Conservation (phyloP, 2,329 filamentous ascomycete genomes). For the Zasmidium cellare region DNA sequence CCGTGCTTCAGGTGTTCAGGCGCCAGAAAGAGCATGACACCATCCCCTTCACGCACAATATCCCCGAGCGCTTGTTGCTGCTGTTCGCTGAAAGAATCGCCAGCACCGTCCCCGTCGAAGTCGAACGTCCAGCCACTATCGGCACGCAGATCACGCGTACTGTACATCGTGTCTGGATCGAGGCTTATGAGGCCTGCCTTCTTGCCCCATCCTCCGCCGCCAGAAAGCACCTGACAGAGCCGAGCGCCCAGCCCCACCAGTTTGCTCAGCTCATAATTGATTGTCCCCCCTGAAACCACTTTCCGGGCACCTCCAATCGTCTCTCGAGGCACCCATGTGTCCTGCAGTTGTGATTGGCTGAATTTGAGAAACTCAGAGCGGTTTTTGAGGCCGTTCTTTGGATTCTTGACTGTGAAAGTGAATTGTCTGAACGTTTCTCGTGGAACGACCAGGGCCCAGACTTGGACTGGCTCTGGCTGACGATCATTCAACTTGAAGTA, state of each 20-base stretch:
- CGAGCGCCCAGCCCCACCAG: conserved; percentile 33
- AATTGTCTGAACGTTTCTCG: neutral
- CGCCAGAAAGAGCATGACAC: conserved; percentile 49
- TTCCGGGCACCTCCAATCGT: neutral
- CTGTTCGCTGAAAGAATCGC: conserved; percentile 33
- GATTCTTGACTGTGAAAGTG: neutral
- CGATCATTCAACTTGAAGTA: conserved; percentile 52
- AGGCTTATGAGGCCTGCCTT: conserved; percentile 78
- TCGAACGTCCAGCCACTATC: conserved; percentile 57
- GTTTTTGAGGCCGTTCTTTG: neutral
- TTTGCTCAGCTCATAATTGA: neutral
- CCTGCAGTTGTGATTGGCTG: conserved; percentile 5
- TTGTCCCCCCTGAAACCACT: neutral
- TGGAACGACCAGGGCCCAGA: conserved; percentile 73
- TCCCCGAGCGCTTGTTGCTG: conserved; percentile 49
- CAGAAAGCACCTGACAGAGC: conserved; percentile 63
- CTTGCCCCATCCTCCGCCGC: conserved; percentile 80
- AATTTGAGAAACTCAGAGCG: neutral
- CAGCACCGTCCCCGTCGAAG: conserved; percentile 35
- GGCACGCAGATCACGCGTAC: conserved; percentile 51
- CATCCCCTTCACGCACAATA: conserved; percentile 63
- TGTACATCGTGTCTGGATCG: conserved; percentile 65
- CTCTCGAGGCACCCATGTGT: neutral
- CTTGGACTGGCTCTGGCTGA: conserved; percentile 54
- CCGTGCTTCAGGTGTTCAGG: neutral